These are phyloP conservation scores for Salix suchowensis DNA, from an alignment of 345 rosid genomes.

Conservation along the genomic window DNA sequence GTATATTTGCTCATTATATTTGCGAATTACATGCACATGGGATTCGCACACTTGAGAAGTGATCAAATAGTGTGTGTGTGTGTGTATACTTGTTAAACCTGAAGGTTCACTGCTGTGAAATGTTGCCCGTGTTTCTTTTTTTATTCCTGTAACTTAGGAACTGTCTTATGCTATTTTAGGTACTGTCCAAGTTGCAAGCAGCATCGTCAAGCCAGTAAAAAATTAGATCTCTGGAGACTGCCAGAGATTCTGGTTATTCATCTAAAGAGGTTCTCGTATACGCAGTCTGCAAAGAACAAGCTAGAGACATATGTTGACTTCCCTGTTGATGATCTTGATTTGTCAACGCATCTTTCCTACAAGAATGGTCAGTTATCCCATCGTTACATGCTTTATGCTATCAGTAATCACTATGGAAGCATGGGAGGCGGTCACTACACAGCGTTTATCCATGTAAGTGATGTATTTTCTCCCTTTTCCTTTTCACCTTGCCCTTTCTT, in stretches of 20 bases:
- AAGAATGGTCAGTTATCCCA: conserved; percentile 46
- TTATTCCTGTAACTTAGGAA: conserved; percentile 11
- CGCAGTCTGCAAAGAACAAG: conserved; percentile 80
- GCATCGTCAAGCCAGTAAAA: conserved; percentile 87
- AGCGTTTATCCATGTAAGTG: conserved; percentile 94
- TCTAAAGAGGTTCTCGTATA: conserved; percentile 90
- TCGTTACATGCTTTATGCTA: conserved; percentile 84
- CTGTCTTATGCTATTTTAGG: conserved; percentile 40
- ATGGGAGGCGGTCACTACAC: conserved; percentile 99
- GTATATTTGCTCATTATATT: neutral
- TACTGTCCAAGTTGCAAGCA: conserved; percentile 89
- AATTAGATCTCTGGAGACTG: conserved; percentile 93
- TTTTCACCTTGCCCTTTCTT: neutral
- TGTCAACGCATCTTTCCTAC: conserved; percentile 62
- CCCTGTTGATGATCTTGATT: conserved; percentile 83
- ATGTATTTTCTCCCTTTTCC: neutral
- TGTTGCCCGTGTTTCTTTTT: neutral
- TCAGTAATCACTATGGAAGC: conserved; percentile 94
- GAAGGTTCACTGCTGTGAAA: neutral
- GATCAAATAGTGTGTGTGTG: neutral
- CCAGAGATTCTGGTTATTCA: conserved; percentile 94
- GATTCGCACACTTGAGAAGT: neutral
- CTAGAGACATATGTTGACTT: conserved; percentile 90
- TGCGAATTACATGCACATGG: neutral
- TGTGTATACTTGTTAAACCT: neutral